phyloP scores from a whole-genome alignment of 805 yeast genomes.

The Blastobotrys americana region DNA sequence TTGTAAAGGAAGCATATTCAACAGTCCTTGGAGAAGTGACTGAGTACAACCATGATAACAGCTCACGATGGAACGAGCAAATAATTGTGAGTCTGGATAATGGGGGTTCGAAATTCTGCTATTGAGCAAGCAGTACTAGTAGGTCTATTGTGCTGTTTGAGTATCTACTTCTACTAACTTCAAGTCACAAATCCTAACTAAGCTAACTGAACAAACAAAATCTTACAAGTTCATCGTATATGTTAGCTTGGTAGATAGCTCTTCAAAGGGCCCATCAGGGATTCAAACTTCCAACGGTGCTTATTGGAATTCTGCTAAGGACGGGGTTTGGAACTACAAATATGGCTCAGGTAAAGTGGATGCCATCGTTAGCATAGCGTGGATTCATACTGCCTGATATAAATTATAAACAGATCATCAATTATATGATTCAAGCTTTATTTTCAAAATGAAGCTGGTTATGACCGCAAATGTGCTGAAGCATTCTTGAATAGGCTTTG shows the following conservation, averaged over 20 bases:
- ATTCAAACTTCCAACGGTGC: conserved; percentile 19
- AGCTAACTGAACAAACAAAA: conserved; percentile 11
- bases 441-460: neutral
- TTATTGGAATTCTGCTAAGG: conserved; percentile 22
- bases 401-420: conserved; percentile 9
- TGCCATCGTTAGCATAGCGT: conserved; percentile 20
- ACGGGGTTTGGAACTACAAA: conserved; percentile 23
- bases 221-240: conserved; percentile 20
- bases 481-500: conserved; percentile 88
- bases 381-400: conserved; percentile 14
- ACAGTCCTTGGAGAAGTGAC: neutral
- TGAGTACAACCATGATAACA: conserved; percentile 12
- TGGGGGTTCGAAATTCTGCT: neutral
- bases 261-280: conserved; percentile 18
- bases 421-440: conserved; percentile 1
- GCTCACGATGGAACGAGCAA: conserved; percentile 13
- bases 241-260: conserved; percentile 15
- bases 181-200: conserved; percentile 5
- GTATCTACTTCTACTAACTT: neutral
- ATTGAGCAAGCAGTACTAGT: neutral
- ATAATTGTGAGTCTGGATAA: conserved; percentile 9
- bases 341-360: conserved; percentile 17
- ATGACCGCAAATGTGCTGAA: conserved; percentile 63
- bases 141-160: neutral
- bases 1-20: neutral